Evolutionary conservation across 2,329 filamentous ascomycete genomes (phyloP), one percentile per base, ranked within the genome.

Genomic region (Cladosporium sp.): DNA sequence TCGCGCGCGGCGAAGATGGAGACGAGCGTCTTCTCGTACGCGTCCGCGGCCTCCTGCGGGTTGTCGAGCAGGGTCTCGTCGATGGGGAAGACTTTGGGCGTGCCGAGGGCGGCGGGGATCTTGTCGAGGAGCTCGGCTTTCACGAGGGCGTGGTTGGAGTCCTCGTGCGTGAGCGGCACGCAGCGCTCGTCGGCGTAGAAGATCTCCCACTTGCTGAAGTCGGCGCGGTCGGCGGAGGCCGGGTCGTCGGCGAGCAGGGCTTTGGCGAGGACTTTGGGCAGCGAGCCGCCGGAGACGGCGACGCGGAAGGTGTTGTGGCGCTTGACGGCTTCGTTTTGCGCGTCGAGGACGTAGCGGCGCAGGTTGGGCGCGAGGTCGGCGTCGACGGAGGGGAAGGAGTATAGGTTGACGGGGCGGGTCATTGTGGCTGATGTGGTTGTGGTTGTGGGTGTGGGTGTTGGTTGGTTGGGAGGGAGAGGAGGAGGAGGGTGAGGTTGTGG

Each of bases 141-240:
- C 61, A 97, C 75, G 42, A 96, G 82, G 56, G 77, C 83, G 74
- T 96, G 95, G 76, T 97, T 98, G 76, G 90, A 95, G 75, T 98
- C 92, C 60, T 83, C 80, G 73, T 97, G 86, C 70, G 93, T 85
- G 61, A 96, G 84, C 18, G 93, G 87, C 49, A 97, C 93, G 62
- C 89, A 89, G 66, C 93, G 88, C 78, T 98, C 93, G 69, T 98
- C 93, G 67, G 92, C 92, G 72, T 96, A 97, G 79, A 97, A 98
- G 67, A 98, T 89, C 66, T 97, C 88, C 93, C 93, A 98, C 71
- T 88, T 89, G 68, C 79, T 77, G 72, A 95, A 95, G 63, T 86
- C 77, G 61, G 91, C 73, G 3, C 75, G 78, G 66, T 90, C 87
- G 53, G 84, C 74, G 55, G 75, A 70, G 73, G 72, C 60, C 66